These are phyloP conservation scores for Coelastrella sp. DNA, from an alignment of 139 green algal species.

Conservation along the genomic window DNA sequence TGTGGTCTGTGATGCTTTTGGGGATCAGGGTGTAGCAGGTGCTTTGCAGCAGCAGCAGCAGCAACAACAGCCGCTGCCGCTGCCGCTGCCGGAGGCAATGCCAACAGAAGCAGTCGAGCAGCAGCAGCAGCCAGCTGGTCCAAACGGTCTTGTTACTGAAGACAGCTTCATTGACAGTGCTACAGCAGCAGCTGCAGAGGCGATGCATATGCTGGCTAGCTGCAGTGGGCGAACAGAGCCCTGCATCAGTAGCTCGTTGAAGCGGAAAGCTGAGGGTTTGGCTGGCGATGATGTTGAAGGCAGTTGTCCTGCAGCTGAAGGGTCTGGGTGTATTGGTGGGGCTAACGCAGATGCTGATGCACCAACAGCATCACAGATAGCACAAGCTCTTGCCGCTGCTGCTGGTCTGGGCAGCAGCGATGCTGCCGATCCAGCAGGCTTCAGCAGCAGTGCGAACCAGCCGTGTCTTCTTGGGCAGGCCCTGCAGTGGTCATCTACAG, in stretches of 20 bases:
- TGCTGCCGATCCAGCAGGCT: not conserved
- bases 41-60: not conserved
- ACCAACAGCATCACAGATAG: not conserved
- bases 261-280: not conserved
- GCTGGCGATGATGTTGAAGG: not conserved
- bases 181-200: conserved; percentile 22
- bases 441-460: not conserved
- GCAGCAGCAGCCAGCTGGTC: not conserved
- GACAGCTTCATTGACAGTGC: conserved; percentile 1
- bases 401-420: not conserved
- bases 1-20: not conserved
- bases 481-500: not conserved
- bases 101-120: not conserved
- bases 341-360: not conserved
- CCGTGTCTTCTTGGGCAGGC: not conserved
- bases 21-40: not conserved
- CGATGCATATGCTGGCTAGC: conserved; percentile 23
- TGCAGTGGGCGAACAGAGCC: not conserved
- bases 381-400: conserved; percentile 9
- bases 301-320: not conserved
- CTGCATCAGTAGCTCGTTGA: too few species aligned
- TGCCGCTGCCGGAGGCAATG: not conserved
- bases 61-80: conserved; percentile 13
- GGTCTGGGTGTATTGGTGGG: not conserved
- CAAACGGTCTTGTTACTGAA: not conserved